Conservation (phyloP, 345 rosid species). For the Aquilaria sinensis region DNA sequence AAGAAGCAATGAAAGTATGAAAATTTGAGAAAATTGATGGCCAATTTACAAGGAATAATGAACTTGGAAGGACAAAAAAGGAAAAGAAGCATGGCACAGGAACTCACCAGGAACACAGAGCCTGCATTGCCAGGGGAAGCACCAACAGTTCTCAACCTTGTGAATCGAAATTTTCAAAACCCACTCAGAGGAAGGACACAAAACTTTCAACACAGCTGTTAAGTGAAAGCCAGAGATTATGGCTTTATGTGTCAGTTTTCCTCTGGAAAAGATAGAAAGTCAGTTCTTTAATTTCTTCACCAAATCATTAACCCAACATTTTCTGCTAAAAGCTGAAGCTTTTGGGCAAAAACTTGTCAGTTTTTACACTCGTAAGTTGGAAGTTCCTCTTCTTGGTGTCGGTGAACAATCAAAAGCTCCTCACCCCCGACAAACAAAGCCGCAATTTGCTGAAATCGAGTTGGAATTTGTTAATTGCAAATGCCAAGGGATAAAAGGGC, state of each 20-base stretch:
- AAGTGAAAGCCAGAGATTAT: slow-evolving; percentile 22
- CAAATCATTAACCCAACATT: background rate
- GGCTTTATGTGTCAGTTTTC: slow-evolving; percentile 21
- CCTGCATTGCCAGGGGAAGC: slow-evolving; percentile 33
- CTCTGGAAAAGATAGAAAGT: slow-evolving; percentile 22
- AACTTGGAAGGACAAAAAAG: background rate
- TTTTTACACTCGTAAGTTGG: slow-evolving; percentile 13
- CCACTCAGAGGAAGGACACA: slow-evolving; percentile 28
- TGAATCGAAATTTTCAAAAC: slow-evolving; percentile 14
- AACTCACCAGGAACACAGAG: slow-evolving; percentile 34
- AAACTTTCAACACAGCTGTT: slow-evolving; percentile 12
- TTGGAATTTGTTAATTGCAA: background rate
- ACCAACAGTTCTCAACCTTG: slow-evolving; percentile 13
- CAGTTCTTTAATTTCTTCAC: slow-evolving; percentile 8
- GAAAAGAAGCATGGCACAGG: slow-evolving; percentile 1
- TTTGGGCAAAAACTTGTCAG: slow-evolving; percentile 17
- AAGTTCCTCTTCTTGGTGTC: slow-evolving; percentile 9
- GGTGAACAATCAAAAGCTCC: background rate
- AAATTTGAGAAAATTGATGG: no score
- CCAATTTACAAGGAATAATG: no score
- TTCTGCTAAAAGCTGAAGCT: slow-evolving; percentile 15
- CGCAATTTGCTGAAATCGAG: slow-evolving; percentile 1
- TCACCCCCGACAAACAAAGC: slow-evolving; percentile 3
- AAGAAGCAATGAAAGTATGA: no score
- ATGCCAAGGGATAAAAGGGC: slow-evolving; percentile 9